Conservation (phyloP, 495 filamentous ascomycete genomes). For the Penicillium nucicola region DNA sequence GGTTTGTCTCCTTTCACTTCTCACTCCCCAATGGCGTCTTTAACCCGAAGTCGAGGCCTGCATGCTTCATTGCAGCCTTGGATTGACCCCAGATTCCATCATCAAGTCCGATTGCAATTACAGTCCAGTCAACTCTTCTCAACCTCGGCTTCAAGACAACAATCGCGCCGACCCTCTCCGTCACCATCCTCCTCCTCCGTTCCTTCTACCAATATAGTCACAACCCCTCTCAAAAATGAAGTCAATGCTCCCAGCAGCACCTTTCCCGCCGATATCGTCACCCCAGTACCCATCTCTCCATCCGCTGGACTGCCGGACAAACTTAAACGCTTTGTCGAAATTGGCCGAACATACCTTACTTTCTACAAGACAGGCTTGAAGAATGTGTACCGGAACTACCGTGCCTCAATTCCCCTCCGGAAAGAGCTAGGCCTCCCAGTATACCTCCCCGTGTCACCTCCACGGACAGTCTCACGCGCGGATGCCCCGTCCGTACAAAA, state of each 20-base stretch:
- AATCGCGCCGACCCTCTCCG: constrained; percentile 6
- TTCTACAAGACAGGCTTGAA: constrained; percentile 89
- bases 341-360: constrained; percentile 47
- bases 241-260: constrained; percentile 42
- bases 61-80: neutral
- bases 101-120: neutral
- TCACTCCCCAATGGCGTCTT: constrained; percentile 7
- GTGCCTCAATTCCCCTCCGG: constrained; percentile 32
- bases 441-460: constrained; percentile 34
- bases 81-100: neutral
- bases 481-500: neutral
- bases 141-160: constrained; percentile 13
- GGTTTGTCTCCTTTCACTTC: neutral
- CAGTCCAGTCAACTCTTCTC: constrained; percentile 13
- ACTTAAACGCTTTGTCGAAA: constrained; percentile 32
- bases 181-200: constrained; percentile 10
- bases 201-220: constrained; percentile 1
- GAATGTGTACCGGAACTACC: constrained; percentile 60
- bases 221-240: constrained; percentile 16
- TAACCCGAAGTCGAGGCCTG: constrained; percentile 8
- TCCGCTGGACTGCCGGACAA: constrained; percentile 27
- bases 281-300: constrained; percentile 19
- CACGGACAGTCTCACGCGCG: constrained; percentile 15
- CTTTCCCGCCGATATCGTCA: constrained; percentile 29
- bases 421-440: constrained; percentile 24